Percentiles rank a stretch among this genome's conserved stretches.
phyloP scores from a whole-genome alignment of 2,329 filamentous ascomycete genomes.

The Ceratocystis smalleyi region DNA sequence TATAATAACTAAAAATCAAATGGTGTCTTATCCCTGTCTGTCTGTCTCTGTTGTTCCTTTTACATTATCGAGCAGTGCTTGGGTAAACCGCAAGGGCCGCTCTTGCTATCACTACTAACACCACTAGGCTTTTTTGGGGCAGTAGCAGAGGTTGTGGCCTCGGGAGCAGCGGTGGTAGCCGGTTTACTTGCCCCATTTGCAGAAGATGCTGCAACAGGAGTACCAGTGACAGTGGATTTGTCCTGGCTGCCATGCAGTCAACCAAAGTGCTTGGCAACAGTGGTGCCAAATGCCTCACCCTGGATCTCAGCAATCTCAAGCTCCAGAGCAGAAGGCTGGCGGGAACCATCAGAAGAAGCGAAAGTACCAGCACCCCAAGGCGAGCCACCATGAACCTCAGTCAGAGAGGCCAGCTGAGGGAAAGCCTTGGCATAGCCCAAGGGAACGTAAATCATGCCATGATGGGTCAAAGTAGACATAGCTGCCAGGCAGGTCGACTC shows the following conservation, averaged over 20 bases:
- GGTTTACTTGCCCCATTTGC: neutral
- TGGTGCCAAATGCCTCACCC: constrained; percentile 70
- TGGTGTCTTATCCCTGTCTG: constrained; percentile 8
- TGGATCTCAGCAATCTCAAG: constrained; percentile 65
- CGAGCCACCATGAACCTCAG: constrained; percentile 70
- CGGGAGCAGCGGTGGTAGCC: constrained; percentile 11
- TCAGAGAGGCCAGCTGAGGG: constrained; percentile 49
- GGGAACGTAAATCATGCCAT: constrained; percentile 93
- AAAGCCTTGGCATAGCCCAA: constrained; percentile 81
- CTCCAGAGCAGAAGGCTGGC: constrained; percentile 63
- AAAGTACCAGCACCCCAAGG: constrained; percentile 95
- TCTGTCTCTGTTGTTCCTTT: neutral
- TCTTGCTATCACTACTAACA: constrained; percentile 35
- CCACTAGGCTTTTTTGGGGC: constrained; percentile 20
- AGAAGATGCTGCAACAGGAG: constrained; percentile 15
- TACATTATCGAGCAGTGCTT: constrained; percentile 16
- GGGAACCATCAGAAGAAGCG: constrained; percentile 60
- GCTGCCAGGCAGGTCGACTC: constrained; percentile 69
- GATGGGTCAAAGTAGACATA: constrained; percentile 78
- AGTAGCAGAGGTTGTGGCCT: constrained; percentile 17
- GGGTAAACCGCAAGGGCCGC: constrained; percentile 64
- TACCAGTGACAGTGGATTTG: constrained; percentile 20
- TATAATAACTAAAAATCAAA: constrained; percentile 11
- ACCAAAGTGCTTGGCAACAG: constrained; percentile 52
- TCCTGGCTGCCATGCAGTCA: constrained; percentile 58